Evolutionary conservation across 176 grass and related monocot genomes (phyloP), one percentile per base, ranked within the genome.

Genomic region (Musa itinerans): DNA sequence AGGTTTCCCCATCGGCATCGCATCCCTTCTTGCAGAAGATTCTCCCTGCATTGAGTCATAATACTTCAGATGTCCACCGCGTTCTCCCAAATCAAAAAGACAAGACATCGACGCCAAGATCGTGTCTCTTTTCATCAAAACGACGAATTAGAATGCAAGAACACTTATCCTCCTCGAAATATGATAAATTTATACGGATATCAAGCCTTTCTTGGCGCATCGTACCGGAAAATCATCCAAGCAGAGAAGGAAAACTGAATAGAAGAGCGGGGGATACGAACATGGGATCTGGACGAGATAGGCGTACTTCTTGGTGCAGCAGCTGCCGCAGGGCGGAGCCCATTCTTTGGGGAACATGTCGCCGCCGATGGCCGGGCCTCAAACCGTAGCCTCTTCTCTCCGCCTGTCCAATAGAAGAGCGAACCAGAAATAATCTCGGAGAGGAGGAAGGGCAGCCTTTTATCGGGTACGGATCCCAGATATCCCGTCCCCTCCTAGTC

Each of bases 11-110:
- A 71, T 96, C 93, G 22, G 93, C 83, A 85, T 81, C 85, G 74
- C 93, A 96, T 0, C 93, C 93, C 79, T 96, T 96, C 93, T 96
- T 96, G 85, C 93, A 96, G 83, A 92, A 92, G 65, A 96, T 90
- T 81, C 93, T 90, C 93, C 93, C 92, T 92, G 87, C 48, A 89
- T 63, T 55, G 27, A 75, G 54, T 2, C 43, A 19, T 9, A 81
- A 76, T 5, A 82, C 10, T 8, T 73, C 68, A 24, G 59, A 23
- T 23, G 8, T 2, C 11, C 48, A 24, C 27, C 2, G 3, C 2
- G 6, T 27, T 48, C 21, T 22, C 17, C 53, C 14, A 58, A 58
- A 59, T 75, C 0, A 10, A 34, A 12, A 57, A 72, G 9, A 57
- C 52, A 43, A 43, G 34, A 43, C 34, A 43, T 43, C 34, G 34